phyloP scores from a whole-genome alignment of 176 grass and related monocot genomes.

The Aegilops speltoides region DNA sequence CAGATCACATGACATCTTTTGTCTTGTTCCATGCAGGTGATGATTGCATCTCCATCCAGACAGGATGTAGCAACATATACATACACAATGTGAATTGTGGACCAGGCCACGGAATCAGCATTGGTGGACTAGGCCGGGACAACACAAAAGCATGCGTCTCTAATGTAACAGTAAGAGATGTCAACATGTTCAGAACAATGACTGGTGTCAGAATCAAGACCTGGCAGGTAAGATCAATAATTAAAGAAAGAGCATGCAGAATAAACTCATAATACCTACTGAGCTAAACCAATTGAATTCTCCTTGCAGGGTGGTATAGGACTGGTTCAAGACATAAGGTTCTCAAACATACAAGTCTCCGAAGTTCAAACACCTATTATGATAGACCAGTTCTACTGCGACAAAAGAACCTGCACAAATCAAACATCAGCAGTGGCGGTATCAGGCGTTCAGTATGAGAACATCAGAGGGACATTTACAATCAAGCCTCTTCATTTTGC shows the following conservation, averaged over 20 bases:
- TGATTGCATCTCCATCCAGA: slow-evolving; percentile 96
- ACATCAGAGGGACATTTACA: slow-evolving; percentile 85
- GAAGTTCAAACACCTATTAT: slow-evolving; percentile 91
- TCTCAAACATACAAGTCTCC: slow-evolving; percentile 84
- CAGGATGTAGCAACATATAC: slow-evolving; percentile 89
- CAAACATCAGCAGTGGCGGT: slow-evolving; percentile 77
- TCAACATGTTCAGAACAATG: slow-evolving; percentile 92
- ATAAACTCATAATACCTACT: slow-evolving; percentile 13
- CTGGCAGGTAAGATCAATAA: slow-evolving; percentile 79
- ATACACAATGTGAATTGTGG: slow-evolving; percentile 96
- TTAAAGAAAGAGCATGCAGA: not conserved
- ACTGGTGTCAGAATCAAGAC: slow-evolving; percentile 98
- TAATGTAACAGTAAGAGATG: slow-evolving; percentile 90
- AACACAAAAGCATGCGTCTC: slow-evolving; percentile 98
- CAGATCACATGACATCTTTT: slow-evolving; percentile 11
- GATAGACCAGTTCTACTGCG: slow-evolving; percentile 96
- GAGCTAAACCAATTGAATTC: slow-evolving; percentile 31
- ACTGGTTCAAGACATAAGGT: slow-evolving; percentile 78
- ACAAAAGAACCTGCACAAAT: slow-evolving; percentile 67
- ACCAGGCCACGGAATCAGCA: slow-evolving; percentile 97
- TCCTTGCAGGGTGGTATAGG: slow-evolving; percentile 74
- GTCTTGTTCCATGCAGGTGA: slow-evolving; percentile 62
- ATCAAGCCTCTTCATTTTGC: slow-evolving; percentile 89
- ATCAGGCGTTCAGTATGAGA: slow-evolving; percentile 84
- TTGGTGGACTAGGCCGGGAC: slow-evolving; percentile 91